Evolutionary conservation across 2,329 filamentous ascomycete genomes (phyloP), one percentile per base, ranked within the genome.

Genomic region (Colletotrichum falcatum): DNA sequence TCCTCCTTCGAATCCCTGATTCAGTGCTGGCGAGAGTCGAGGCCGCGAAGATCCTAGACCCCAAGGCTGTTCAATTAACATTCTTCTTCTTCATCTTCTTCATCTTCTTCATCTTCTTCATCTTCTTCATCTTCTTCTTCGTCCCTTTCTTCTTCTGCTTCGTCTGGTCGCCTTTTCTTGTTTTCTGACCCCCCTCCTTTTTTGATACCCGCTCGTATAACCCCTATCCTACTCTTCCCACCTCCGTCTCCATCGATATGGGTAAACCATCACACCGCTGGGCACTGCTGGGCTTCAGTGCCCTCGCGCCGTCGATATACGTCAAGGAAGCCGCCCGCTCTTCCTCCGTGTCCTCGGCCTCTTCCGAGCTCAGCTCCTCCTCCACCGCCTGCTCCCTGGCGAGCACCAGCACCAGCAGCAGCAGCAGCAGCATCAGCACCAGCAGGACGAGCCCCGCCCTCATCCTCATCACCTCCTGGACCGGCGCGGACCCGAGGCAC

Each of bases 401-500:
- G n/a, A n/a, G 6, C 42, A 44, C 6, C 42, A 6, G 18, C 6
- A 11, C n/a, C 42, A n/a, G 6, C 42, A 9, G 20, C n/a, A n/a
- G n/a, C n/a, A n/a, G 6, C 42, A 44, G 18, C 42, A 6, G 18
- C 6, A 11, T 44, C 42, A n/a, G 6, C 42, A 9, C 28, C 42
- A n/a, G 6, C 42, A 9, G 20, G 20, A 35, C 5, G 18, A n/a
- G 46, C 16, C 60, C 60, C 33, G 2, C 30, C 6, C 44, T 51
- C 5, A 42, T 62, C 3, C 33, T 62, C 9, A 16, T 51, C 46
- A 62, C 46, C n/a, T 62, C 60, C 4, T 62, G 60, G 60, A 51
- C 60, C 20, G 60, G 60, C 5, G 60, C 60, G 12, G 60, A 62
- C 33, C 60, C 60, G 6, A 42, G 60, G 18, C 20, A 62, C 60